Conservation (phyloP, 768 basidiomycete genomes). For the Boletus rubroflammeus region DNA sequence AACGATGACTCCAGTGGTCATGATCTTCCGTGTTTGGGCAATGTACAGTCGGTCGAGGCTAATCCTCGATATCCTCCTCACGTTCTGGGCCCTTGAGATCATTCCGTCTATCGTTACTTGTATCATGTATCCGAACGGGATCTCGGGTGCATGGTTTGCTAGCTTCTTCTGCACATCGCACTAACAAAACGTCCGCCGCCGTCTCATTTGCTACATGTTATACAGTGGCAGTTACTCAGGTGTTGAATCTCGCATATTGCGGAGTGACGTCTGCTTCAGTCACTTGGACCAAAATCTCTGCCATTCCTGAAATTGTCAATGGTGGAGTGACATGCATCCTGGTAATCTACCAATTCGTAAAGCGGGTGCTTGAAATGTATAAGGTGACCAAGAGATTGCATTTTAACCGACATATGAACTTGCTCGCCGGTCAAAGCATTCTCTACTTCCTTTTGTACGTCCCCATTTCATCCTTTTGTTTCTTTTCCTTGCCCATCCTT, state of each 20-base stretch:
- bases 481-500: background rate
- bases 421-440: conserved; percentile 4
- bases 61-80: conserved; percentile 9
- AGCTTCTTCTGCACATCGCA: background rate
- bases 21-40: conserved; percentile 18
- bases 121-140: background rate
- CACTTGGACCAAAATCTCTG: conserved; percentile 1
- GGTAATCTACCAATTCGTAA: conserved; percentile 2
- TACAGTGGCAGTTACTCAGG: background rate
- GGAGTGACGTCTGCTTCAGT: background rate
- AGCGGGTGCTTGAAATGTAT: conserved; percentile 2
- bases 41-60: conserved; percentile 7
- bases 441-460: conserved; percentile 15
- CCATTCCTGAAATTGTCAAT: background rate
- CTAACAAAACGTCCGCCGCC: background rate
- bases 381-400: background rate
- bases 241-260: background rate
- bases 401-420: conserved; percentile 7
- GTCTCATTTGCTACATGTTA: background rate
- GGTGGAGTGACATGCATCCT: conserved; percentile 3
- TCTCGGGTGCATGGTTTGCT: background rate
- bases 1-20: conserved; percentile 1
- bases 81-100: conserved; percentile 2
- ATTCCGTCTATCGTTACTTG: background rate
- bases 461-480: background rate